These are phyloP conservation scores for Hyaloscypha variabilis DNA, from an alignment of 495 filamentous ascomycete species.

Conservation along the genomic window DNA sequence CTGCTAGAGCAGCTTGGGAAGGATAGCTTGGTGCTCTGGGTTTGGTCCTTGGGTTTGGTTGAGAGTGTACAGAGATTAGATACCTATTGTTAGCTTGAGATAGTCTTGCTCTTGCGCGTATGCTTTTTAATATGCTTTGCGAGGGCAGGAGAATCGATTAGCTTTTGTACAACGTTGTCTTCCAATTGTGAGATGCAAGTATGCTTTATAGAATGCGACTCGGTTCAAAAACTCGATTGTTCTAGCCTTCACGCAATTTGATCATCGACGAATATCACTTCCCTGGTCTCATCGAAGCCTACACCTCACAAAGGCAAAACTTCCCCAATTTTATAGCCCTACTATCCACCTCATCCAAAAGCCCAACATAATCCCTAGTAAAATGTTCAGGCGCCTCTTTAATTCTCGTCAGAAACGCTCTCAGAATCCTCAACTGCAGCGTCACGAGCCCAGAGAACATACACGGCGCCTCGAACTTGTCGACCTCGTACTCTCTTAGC, in stretches of 20 bases:
- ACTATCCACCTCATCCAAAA: conserved; percentile 3
- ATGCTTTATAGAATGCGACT: no score
- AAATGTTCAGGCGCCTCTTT: background rate
- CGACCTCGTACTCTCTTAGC: background rate
- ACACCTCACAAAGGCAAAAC: background rate
- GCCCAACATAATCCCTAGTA: background rate
- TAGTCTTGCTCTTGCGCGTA: conserved; percentile 2
- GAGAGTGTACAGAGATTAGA: background rate
- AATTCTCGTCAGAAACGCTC: background rate
- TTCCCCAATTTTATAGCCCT: background rate
- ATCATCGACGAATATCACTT: no score
- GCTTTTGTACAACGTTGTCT: background rate
- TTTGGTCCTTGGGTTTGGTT: background rate
- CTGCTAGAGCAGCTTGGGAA: conserved; percentile 21
- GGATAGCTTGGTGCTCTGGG: conserved; percentile 30
- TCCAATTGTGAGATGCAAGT: no score
- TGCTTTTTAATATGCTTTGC: background rate
- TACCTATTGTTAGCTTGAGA: background rate
- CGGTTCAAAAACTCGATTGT: no score
- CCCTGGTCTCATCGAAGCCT: no score
- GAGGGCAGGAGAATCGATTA: background rate
- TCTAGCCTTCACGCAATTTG: no score
- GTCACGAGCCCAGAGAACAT: background rate
- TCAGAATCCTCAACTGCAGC: background rate
- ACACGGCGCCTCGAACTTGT: background rate